Evolutionary conservation across 768 basidiomycete genomes (phyloP).

Genomic region (Boletus reticulatus): DNA sequence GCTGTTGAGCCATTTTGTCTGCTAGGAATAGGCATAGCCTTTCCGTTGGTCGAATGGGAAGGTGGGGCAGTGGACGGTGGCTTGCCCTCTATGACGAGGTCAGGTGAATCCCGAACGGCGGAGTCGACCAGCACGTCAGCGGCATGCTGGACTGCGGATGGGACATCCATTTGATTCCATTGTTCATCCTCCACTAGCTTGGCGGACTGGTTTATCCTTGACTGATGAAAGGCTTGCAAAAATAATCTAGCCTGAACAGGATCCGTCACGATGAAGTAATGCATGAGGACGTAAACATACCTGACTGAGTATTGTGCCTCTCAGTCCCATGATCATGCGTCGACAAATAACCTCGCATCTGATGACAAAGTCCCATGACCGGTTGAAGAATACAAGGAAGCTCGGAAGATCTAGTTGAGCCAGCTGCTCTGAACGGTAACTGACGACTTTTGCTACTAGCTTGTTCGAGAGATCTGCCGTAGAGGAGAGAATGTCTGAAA

Average conservation of each 20-base stretch:
- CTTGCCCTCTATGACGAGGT: conserved; percentile 45
- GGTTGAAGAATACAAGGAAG: conserved; percentile 80
- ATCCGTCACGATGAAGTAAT: neutral
- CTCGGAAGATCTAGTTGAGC: conserved; percentile 64
- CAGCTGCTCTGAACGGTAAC: conserved; percentile 76
- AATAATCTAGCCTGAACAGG: conserved; percentile 74
- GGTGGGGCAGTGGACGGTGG: neutral
- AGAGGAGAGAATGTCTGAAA: conserved; percentile 74
- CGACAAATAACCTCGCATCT: conserved; percentile 81
- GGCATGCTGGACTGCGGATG: conserved; percentile 61
- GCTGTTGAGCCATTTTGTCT: conserved; percentile 20
- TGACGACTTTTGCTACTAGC: conserved; percentile 75
- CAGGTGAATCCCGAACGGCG: conserved; percentile 78
- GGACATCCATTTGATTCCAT: conserved; percentile 80
- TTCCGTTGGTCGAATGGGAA: conserved; percentile 10
- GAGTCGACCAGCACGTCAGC: conserved; percentile 73
- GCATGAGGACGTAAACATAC: conserved; percentile 36
- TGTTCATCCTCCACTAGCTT: conserved; percentile 94
- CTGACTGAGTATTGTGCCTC: conserved; percentile 85
- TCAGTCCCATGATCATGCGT: conserved; percentile 89
- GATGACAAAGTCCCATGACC: conserved; percentile 89
- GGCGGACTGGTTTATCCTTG: conserved; percentile 74
- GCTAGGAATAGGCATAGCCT: conserved; percentile 12
- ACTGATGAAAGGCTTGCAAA: conserved; percentile 82
- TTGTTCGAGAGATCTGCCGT: conserved; percentile 85